Conservation (phyloP, 139 green algal genomes). For the Coccomyxa sp. region DNA sequence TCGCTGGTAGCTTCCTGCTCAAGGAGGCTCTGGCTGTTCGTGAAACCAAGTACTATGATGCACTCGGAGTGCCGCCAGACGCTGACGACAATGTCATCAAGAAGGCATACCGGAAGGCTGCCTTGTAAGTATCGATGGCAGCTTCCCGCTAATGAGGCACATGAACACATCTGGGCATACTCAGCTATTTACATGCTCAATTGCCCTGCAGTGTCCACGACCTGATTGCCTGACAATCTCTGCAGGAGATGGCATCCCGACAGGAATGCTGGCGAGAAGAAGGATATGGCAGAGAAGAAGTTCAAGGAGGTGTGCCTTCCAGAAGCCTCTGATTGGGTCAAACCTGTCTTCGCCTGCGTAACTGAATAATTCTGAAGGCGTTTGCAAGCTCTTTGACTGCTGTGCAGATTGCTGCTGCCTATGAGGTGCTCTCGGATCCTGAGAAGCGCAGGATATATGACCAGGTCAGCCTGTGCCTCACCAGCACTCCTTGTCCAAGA, state of each 20-base stretch:
- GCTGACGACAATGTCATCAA: constrained; percentile 80
- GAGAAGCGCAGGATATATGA: constrained; percentile 81
- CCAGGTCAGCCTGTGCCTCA: constrained; percentile 40
- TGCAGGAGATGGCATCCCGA: constrained; percentile 80
- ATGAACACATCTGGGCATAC: too few species aligned
- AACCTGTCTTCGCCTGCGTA: too few species aligned
- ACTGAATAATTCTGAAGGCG: not conserved
- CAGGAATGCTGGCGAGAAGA: constrained; percentile 66
- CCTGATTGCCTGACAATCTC: too few species aligned
- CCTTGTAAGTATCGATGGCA: constrained; percentile 58
- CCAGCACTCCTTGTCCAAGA: too few species aligned
- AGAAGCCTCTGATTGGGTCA: too few species aligned
- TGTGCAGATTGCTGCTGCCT: constrained; percentile 63
- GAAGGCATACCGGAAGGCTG: constrained; percentile 71
- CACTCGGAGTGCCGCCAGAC: constrained; percentile 55
- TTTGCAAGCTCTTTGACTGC: not conserved
- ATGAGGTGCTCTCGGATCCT: constrained; percentile 76
- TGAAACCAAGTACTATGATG: constrained; percentile 72
- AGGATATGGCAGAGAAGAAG: constrained; percentile 69
- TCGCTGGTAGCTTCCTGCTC: not conserved
- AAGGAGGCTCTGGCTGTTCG: constrained; percentile 27
- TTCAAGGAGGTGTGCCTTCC: constrained; percentile 60
- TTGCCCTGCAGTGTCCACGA: too few species aligned
- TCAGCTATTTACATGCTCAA: too few species aligned
- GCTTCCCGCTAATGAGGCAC: too few species aligned